Conservation (phyloP, 768 basidiomycete genomes). For the Mycena vulgaris region DNA sequence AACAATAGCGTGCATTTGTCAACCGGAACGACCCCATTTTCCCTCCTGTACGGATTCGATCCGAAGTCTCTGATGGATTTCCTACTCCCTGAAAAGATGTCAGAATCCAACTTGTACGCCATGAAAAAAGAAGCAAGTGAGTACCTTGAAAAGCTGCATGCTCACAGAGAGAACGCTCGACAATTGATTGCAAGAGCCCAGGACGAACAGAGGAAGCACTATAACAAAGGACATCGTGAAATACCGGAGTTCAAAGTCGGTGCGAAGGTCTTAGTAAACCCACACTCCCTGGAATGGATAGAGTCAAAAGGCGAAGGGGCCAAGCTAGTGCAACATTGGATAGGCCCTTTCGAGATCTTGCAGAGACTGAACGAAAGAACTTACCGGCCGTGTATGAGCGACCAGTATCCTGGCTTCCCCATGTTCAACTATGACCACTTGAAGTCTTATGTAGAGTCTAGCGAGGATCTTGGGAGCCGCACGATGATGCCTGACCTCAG, state of each 20-base stretch:
- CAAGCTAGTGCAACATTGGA: background rate
- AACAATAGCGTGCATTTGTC: background rate
- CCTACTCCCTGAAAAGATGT: background rate
- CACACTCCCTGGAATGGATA: slow-evolving; percentile 1
- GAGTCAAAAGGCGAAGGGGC: background rate
- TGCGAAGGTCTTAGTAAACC: background rate
- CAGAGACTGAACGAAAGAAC: background rate
- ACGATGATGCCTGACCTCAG: too few relatives aligned
- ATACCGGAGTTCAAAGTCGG: background rate
- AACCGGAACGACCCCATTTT: background rate
- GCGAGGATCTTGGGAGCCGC: too few relatives aligned
- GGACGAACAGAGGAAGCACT: background rate
- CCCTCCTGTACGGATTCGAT: background rate
- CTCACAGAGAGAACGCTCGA: slow-evolving; percentile 6
- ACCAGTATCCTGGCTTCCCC: slow-evolving; percentile 3
- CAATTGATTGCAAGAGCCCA: slow-evolving; percentile 2
- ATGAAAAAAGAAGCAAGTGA: too few relatives aligned
- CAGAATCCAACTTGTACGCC: background rate
- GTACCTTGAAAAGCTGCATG: background rate
- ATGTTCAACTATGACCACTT: too few relatives aligned
- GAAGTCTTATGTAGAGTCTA: too few relatives aligned
- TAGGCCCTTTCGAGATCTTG: background rate
- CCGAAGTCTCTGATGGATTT: background rate
- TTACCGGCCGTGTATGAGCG: background rate
- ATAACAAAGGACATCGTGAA: background rate